phyloP scores from a whole-genome alignment of 2,329 filamentous ascomycete species.

The Nothophoma quercina region DNA sequence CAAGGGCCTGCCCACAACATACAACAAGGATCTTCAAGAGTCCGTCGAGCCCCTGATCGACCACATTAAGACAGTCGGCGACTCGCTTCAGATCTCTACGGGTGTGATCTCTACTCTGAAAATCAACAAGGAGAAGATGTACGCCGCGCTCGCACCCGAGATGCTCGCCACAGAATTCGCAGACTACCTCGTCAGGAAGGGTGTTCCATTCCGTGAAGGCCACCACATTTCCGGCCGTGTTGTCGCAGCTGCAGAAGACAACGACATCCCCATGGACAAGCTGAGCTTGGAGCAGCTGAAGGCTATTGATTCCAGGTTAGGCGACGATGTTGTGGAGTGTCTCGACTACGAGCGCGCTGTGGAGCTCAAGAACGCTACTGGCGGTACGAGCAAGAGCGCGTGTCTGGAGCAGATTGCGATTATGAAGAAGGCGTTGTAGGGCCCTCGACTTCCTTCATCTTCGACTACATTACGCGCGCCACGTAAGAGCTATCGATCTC shows the following conservation, averaged over 20 bases:
- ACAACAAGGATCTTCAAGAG: conserved; percentile 95
- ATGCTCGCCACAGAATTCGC: conserved; percentile 81
- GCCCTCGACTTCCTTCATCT: background rate
- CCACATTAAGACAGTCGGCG: conserved; percentile 79
- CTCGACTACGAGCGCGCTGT: conserved; percentile 87
- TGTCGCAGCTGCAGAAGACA: conserved; percentile 75
- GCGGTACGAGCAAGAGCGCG: conserved; percentile 76
- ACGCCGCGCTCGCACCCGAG: conserved; percentile 77
- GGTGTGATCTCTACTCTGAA: conserved; percentile 79
- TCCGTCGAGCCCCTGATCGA: conserved; percentile 86
- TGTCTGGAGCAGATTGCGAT: conserved; percentile 70
- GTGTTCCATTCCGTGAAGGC: conserved; percentile 80
- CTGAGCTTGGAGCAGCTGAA: conserved; percentile 72
- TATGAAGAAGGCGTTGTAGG: conserved; percentile 53
- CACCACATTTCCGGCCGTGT: conserved; percentile 79
- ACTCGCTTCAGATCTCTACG: conserved; percentile 83
- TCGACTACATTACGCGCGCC: no score
- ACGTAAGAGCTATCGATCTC: no score
- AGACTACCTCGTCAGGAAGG: conserved; percentile 69
- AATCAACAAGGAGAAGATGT: conserved; percentile 77
- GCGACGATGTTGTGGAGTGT: conserved; percentile 71
- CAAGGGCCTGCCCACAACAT: conserved; percentile 79
- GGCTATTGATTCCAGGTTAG: conserved; percentile 73
- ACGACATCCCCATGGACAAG: conserved; percentile 72
- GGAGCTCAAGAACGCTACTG: conserved; percentile 77